Evolutionary conservation across 225 moss, liverwort and hornwort species (phyloP), one percentile per base, ranked within the genome.

Genomic region (Pseudoscleropodium purum): DNA sequence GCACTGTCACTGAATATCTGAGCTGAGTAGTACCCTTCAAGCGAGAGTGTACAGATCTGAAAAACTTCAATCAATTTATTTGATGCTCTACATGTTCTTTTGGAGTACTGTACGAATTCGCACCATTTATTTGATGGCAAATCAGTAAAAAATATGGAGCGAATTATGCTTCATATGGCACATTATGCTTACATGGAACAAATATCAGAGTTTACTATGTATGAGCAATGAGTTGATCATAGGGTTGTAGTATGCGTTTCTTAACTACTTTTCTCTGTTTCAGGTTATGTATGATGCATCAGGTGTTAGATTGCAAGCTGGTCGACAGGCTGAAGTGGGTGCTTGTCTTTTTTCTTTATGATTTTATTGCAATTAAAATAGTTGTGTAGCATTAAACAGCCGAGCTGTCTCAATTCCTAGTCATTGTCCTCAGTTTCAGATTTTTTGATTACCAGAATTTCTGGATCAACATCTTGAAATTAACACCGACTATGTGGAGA

Each of bases 261-360:
- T 49, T 61, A 67, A 83, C n/a, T 75, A 34, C 37, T 60, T 83
- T 52, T 57, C 62, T 75, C 39, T 91, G 18, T 90, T 93, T 75
- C 93, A 98, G 98, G 99, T 99, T 43, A 99, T 99, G 99, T 99
- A 99, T 85, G 99, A 99, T 96, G 99, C 99, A 49, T 96, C 97
- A 86, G 99, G 99, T 87, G 97, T 99, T 57, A 89, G 97, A 89
- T 90, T 99, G 88, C 99, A 99, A 96, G 99, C 99, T 91, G 99
- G 99, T 80, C 96, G 99, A 72, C 99, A 99, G 90, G 99, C 99
- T 80, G 99, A 99, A 95, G 99, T 98, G 83, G 59, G 84, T 70
- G 57, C 45, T 82, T 76, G 13, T 45, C 69, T 74, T 64, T 61
- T 57, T 52, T 82, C 52, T 79, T 52, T 89, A 74, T 41, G 30